These are phyloP conservation scores for Quercus robur DNA, from an alignment of 306 rosid genomes.

Conservation along the genomic window DNA sequence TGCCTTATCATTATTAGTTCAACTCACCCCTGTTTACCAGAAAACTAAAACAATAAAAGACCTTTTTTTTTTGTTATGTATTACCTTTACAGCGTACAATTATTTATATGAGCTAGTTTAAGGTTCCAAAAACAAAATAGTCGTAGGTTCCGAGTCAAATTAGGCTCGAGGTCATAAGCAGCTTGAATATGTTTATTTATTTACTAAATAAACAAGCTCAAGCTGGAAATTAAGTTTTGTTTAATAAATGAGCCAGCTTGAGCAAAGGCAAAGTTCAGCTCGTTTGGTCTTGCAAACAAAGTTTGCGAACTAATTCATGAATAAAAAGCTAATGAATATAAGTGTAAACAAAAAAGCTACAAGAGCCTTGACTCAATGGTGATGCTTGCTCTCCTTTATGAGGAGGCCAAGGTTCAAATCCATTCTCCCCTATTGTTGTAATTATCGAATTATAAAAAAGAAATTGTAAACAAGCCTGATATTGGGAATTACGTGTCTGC, in stretches of 20 bases:
- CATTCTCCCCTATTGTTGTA: too few species aligned
- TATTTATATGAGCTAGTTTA: background rate
- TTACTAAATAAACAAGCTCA: background rate
- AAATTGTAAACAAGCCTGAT: too few species aligned
- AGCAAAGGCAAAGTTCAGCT: background rate
- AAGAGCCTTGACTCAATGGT: too few species aligned
- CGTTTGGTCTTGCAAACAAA: background rate
- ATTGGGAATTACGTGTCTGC: too few species aligned
- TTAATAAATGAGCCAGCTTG: background rate
- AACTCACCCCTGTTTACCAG: background rate
- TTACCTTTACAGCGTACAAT: background rate
- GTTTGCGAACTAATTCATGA: background rate
- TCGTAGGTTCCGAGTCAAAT: background rate
- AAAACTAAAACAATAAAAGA: background rate
- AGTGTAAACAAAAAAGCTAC: background rate
- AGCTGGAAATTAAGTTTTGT: background rate
- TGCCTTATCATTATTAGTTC: background rate
- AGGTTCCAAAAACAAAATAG: background rate
- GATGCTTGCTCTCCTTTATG: too few species aligned
- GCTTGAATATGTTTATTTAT: background rate
- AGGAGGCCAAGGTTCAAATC: too few species aligned
- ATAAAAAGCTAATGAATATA: background rate
- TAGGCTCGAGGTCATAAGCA: background rate
- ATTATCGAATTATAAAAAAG: too few species aligned
- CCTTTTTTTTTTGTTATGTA: background rate